Base-by-base conservation (phyloP, 2,329 filamentous ascomycete genomes). In the Aspergillus unguis region DNA sequence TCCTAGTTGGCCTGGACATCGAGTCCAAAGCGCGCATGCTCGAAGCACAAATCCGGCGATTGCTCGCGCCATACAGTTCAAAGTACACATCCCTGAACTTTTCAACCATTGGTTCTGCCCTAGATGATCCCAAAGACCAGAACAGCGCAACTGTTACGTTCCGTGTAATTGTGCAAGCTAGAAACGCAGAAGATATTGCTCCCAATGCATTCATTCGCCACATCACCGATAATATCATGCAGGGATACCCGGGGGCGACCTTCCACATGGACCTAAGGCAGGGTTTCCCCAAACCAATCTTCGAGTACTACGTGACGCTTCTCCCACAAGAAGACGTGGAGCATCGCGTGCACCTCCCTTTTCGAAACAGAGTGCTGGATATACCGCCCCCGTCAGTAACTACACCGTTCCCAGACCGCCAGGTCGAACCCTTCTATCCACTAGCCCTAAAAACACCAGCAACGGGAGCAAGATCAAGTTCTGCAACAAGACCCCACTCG, bases 151-250 rank as follows among this genome's bases (percentile, higher is more conserved):
- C 75, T 5, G 70, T 68, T 10, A 67, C 70, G 27, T 62, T 77
- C 42, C 65, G 76, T 6, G 61, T 77, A 25, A 71, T 78, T 48
- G 70, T 72, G 0, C 76, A 84, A 58, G 77, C 80, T 3, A 64
- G 54, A 11, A 64, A 69, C 28, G 69, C 72, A 11, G 70, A 71
- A 41, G 60, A 65, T 50, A 61, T 71, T 10, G 62, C 62, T 27
- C 62, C 68, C 4, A 56, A 49, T 11, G 68, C 58, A 45, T 75
- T 75, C 55, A 57, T 72, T 2, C 64, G 69, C 6, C 69, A 62
- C 26, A 63, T 71, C 48, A 64, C 68, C 23, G 69, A 74, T 50
- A 70, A 69, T 47, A 68, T 74, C 55, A 72, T 73, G 64, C 71
- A 74, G 56, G 63, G 65, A 7, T 75, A 74, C 54, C 73, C 71